Base-by-base conservation (phyloP, 140 eudicot species). In the Stevia rebaudiana region DNA sequence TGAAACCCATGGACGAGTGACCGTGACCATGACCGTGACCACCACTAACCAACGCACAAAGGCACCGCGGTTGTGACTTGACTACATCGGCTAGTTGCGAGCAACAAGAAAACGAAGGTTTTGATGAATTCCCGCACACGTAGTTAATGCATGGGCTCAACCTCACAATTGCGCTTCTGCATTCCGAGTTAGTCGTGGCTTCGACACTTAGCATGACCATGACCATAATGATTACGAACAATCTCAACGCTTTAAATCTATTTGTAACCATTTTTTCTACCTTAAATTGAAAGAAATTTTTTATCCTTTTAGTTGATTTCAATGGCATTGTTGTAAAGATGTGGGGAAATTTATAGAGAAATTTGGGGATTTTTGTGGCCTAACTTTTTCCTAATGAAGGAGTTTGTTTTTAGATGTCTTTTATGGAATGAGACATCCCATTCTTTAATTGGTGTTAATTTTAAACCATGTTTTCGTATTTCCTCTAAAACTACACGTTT, bases 131-230 rank as follows among this genome's bases (percentile, higher is more conserved):
- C n/a, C 95, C 95, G 1, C 76, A 44, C 22, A 86, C 78, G 37
- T 69, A 86, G 69, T 69, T 71, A 22, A 86, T 67, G 61, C 95
- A 86, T 1, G 95, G 81, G 35, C 85, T 76, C 65, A 86, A 52
- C 75, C 86, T 70, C 37, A 74, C 24, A 6, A 86, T 22, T 3
- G 47, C 84, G 7, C 19, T 67, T 7, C 64, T 73, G 79, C 91
- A 86, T 31, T 51, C 69, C 0, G 89, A 63, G 52, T 78, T 80
- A 67, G 80, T 78, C 47, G 7, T 42, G 25, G 83, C 70, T 61
- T 76, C 80, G 15, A 40, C 58, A 44, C 76, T 52, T 11, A 50
- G 25, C 66, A n/a, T 54, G 7, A 55, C 31, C 59, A 19, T 31
- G 17, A 57, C 51, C 11, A 71, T 35, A 23, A 69, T 70, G 24